Evolutionary conservation across 2,329 filamentous ascomycete species (phyloP), one percentile per base, ranked within the genome.

Genomic region (Fusarium liriodendri): DNA sequence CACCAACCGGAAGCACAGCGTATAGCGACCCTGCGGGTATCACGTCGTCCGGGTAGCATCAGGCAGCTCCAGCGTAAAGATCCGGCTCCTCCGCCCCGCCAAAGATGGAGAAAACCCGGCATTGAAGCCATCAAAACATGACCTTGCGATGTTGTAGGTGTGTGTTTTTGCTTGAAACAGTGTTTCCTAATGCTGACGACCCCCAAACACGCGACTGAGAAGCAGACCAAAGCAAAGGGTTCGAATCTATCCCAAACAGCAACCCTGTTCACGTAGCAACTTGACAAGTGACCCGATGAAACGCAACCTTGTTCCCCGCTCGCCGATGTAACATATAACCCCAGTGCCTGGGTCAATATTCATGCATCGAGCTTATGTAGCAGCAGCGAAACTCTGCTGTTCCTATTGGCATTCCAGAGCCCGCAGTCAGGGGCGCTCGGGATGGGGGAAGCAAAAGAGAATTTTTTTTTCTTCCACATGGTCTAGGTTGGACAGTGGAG

Each of bases 181-280:
- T 25, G 67, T 63, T 50, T 65, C 22, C 50, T 52, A 25, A 59
- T 32, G 47, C 35, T 37, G 29, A 55, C 25, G 27, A 62, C 25
- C 45, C 59, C 62, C 57, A n/a, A 50, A 71, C 60, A 63, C 60
- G 58, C 54, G 60, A 54, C 62, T 54, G 61, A 45, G 20, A 58
- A 54, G 25, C 27, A 37, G 32, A 62, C 25, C 27, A 37, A 32
- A 62, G 29, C 22, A 42, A 40, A 62, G 58, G 18, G 55, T 29
- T 29, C 25, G 35, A 61, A 54, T 50, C 42, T 59, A 54, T 65
- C 55, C 47, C 32, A 66, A 70, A 52, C 47, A 40, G 37, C 14
- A 55, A 64, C 62, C 38, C 62, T 64, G 62, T 70, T 55, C 67
- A 32, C 47, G 57, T 59, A 71, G 67, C 67, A 64, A 64, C 71